Base-by-base conservation (phyloP, 2,329 filamentous ascomycete species). In the Cadophora gregata region DNA sequence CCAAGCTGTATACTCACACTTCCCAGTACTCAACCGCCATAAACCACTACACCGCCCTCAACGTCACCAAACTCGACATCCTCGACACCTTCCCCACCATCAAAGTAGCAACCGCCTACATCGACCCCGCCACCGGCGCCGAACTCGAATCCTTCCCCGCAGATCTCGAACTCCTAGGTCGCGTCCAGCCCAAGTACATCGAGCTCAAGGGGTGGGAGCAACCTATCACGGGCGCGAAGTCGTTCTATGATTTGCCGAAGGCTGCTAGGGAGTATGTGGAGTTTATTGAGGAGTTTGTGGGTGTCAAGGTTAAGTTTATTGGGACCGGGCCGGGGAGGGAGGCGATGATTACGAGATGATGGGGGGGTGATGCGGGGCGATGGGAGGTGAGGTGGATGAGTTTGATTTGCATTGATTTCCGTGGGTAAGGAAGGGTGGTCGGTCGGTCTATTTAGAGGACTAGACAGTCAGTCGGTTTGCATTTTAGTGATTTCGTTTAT, bases 31-130 rank as follows among this genome's bases (percentile, higher is more conserved):
- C 81, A 10, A 78, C 82, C 67, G 65, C 65, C 24, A 70, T 74
- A 38, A 74, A 72, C 51, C 55, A 67, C 31, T 71, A 73, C 33
- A 69, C 87, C 0, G 78, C 81, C 56, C 76, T 88, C 63, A 88
- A 88, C 73, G 75, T 88, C 53, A 88, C 85, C 16, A 88, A 86
- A 79, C 84, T 92, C 25, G 89, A 92, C 72, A 84, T 93, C 45
- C 83, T 93, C n/a, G 91, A 93, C 76, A 86, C 86, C 36, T 93
- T 97, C 77, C 83, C 86, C 12, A 89, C 88, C 74, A 85, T 96
- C 79, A 91, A 93, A 78, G 83, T 92, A 61, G 91, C 90, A n/a
- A 86, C 90, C 12, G 88, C 87, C 1, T 97, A 97, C 81, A 84
- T 83, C 73, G 77, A 82, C 62, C 76, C 80, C 47, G 73, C 78